Evolutionary conservation across 495 filamentous ascomycete genomes (phyloP).

Genomic region (Daldinia childiae): DNA sequence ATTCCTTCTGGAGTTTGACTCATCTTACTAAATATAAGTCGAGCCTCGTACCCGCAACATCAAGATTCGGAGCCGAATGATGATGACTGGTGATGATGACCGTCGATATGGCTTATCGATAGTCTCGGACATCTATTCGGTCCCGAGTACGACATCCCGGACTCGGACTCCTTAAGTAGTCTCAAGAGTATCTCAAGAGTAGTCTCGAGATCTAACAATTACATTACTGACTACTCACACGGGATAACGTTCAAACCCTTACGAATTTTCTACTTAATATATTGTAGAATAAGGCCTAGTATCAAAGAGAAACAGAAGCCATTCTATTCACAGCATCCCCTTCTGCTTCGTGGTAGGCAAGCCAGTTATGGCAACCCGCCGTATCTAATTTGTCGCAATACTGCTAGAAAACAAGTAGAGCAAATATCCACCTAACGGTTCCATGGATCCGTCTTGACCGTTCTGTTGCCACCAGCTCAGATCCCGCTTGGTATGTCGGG

Average conservation of each 20-base stretch:
- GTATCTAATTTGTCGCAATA: constrained; percentile 10
- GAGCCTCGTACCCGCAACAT: background rate
- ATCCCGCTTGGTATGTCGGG: constrained; percentile 26
- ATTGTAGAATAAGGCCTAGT: background rate
- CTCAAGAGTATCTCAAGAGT: no score
- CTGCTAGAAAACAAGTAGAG: constrained; percentile 11
- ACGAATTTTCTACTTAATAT: background rate
- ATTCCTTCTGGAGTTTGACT: background rate
- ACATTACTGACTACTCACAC: background rate
- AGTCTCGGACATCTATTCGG: background rate
- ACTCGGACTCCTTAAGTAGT: background rate
- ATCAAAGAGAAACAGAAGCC: background rate
- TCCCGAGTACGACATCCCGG: background rate
- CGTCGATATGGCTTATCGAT: background rate
- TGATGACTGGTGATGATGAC: background rate
- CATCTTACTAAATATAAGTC: background rate
- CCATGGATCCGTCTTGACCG: constrained; percentile 1
- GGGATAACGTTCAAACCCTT: background rate
- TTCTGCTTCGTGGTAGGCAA: background rate
- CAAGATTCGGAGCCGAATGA: background rate
- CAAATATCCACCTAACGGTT: constrained; percentile 16
- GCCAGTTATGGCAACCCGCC: constrained; percentile 1
- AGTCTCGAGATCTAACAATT: background rate
- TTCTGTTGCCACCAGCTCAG: background rate
- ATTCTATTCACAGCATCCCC: constrained; percentile 12